These are phyloP conservation scores for Hyaloscypha bicolor DNA, from an alignment of 495 filamentous ascomycete genomes.

Conservation along the genomic window DNA sequence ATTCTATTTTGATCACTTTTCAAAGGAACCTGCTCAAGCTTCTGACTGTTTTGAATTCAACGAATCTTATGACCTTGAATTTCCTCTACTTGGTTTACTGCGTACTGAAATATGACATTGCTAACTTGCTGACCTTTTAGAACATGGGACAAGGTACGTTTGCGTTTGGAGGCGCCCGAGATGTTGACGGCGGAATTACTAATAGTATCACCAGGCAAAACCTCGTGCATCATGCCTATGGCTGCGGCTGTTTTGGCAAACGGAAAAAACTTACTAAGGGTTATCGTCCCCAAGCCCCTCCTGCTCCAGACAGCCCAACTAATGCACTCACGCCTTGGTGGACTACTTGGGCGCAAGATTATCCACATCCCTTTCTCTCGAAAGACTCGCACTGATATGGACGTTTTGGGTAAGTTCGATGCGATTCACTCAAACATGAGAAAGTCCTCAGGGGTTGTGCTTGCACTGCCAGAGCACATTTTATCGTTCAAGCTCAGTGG, in stretches of 20 bases:
- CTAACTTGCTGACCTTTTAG: too few species aligned
- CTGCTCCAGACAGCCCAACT: slow-evolving; percentile 22
- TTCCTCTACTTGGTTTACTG: too few species aligned
- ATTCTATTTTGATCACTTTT: too few species aligned
- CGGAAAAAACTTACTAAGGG: slow-evolving; percentile 7
- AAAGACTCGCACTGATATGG: slow-evolving; percentile 9
- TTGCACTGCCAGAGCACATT: slow-evolving; percentile 27
- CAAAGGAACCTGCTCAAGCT: too few species aligned
- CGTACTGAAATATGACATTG: too few species aligned
- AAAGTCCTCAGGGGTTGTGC: slow-evolving; percentile 12
- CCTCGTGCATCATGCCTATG: slow-evolving; percentile 30
- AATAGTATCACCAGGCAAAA: slow-evolving; percentile 18
- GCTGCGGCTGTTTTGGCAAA: slow-evolving; percentile 19
- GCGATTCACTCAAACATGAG: slow-evolving; percentile 13
- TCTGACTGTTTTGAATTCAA: too few species aligned
- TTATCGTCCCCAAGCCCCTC: slow-evolving; percentile 28
- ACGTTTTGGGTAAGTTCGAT: neutral
- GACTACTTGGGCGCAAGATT: slow-evolving; percentile 19
- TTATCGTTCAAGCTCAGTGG: slow-evolving; percentile 25
- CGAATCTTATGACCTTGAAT: too few species aligned
- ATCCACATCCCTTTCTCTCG: slow-evolving; percentile 26
- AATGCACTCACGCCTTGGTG: slow-evolving; percentile 20
- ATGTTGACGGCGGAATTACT: neutral
- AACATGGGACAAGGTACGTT: slow-evolving; percentile 2
- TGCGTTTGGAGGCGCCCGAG: neutral